Percentiles rank a stretch among this genome's conserved stretches.
Conservation (phyloP, 1,139 yeast species). For the Entelexis paramagnoliae region DNA sequence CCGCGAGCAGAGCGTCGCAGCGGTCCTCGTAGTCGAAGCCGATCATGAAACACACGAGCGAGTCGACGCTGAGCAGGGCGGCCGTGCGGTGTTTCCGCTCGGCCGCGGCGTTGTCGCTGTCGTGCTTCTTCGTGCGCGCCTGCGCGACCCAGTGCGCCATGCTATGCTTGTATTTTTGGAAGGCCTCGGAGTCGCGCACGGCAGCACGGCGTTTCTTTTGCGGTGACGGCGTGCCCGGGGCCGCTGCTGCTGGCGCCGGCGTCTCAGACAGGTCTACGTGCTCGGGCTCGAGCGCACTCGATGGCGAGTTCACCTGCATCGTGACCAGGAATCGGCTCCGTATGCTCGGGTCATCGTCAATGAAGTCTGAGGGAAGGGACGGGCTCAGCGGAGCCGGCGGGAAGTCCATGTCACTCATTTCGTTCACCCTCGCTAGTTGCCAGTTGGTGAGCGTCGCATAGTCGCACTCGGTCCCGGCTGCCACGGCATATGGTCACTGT, state of each 20-base stretch:
- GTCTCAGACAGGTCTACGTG: not conserved
- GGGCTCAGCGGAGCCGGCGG: conserved; percentile 22
- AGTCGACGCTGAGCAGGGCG: conserved; percentile 31
- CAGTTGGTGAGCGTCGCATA: not conserved
- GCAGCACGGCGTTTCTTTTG: conserved; percentile 1
- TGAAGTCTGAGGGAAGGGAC: conserved; percentile 18
- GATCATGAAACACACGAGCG: conserved; percentile 33
- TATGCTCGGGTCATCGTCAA: conserved; percentile 8
- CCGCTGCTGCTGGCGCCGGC: not conserved
- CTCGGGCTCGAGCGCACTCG: not conserved
- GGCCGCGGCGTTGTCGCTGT: conserved; percentile 29
- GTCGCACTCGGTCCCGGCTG: not conserved
- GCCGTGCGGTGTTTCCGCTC: conserved; percentile 27
- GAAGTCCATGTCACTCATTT: conserved; percentile 16
- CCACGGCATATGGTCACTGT: conserved; percentile 2
- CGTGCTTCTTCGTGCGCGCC: conserved; percentile 32
- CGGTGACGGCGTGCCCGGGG: not conserved
- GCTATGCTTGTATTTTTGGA: conserved; percentile 23
- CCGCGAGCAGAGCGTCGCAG: conserved; percentile 26
- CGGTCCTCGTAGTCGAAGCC: conserved; percentile 37
- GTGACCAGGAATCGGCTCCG: conserved; percentile 2
- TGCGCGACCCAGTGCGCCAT: conserved; percentile 30
- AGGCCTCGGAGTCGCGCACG: not conserved
- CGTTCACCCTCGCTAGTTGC: not conserved
- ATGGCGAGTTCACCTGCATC: conserved; percentile 1